Base-by-base conservation (phyloP, 192 early-diverging fungal species). In the Pecoramyces ruminantium region DNA sequence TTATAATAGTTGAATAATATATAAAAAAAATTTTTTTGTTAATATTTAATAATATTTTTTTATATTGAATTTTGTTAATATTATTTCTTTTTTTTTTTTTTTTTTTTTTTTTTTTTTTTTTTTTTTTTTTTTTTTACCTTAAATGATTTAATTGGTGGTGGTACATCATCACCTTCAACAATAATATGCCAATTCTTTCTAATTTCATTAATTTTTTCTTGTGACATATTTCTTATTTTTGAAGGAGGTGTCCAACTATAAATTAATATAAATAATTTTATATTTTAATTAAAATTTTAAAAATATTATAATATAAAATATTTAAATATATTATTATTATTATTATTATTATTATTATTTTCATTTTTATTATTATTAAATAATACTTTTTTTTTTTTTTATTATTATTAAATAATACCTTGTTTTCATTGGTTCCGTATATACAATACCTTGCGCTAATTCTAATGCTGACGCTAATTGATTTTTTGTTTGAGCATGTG, bases 141-240 rank as follows among this genome's bases (percentile, higher is more conserved):
- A 85, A 97, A 97, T 8, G 90, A 88, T 82, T 89, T 89, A 83
- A 98, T 91, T 1, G 94, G 96, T 13, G 96, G 94, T 5, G 95
- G 94, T 0, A 92, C 84, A 78, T 96, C 87, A 14, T 94, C 92
- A 17, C 97, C 97, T 42, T 97, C 96, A 3, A 92, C 90, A 81
- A 95, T 82, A 81, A 98, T 98, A 83, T 96, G 95, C 83, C 87
- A 96, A 79, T 95, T 92, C 78, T 93, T 87, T n/a, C 96, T 90
- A 13, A 93, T 86, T 1, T 85, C 85, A 40, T 89, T 84, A 28
- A 87, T 77, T 11, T 89, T 87, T 38, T 86, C 85, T 28, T 87
- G 85, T 0, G 91, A 38, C 83, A 90, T 82, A 13, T 86, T 88
- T 28, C 90, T 88, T 42, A 97, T 91, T 81, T 93, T 89, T 16